Evolutionary conservation across 179 eudicot species (phyloP).

Genomic region (Vitellaria paradoxa): DNA sequence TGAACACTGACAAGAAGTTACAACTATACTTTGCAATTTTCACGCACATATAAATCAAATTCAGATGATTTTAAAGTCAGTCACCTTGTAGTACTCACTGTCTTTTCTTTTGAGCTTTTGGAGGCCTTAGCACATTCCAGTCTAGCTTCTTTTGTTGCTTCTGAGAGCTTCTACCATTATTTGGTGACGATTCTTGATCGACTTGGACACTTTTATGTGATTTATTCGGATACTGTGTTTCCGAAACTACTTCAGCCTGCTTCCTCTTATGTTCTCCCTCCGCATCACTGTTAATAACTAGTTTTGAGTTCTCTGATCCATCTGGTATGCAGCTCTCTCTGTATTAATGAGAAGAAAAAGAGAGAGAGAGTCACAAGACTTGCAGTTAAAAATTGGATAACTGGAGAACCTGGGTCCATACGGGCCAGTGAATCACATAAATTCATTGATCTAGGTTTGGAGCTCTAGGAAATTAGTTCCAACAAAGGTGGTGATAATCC

Average conservation of each 20-base stretch:
- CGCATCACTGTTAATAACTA: constrained; percentile 19
- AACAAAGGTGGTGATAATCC: no score
- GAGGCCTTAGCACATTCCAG: constrained; percentile 58
- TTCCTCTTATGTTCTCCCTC: constrained; percentile 54
- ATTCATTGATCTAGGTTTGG: not conserved
- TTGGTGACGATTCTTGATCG: constrained; percentile 37
- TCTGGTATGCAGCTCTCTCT: constrained; percentile 34
- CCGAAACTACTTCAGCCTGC: constrained; percentile 35
- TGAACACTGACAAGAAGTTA: not conserved
- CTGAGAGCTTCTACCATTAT: constrained; percentile 32
- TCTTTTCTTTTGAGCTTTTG: constrained; percentile 43
- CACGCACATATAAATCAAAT: not conserved
- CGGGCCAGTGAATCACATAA: not conserved
- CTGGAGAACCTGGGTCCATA: not conserved
- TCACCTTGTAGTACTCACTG: constrained; percentile 20
- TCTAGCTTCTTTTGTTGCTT: constrained; percentile 60
- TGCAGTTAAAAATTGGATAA: not conserved
- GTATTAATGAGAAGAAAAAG: constrained; percentile 11
- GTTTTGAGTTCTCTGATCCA: constrained; percentile 25
- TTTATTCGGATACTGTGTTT: constrained; percentile 38
- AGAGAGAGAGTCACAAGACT: not conserved
- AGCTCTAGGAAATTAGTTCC: no score
- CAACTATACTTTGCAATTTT: not conserved
- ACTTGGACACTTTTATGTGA: constrained; percentile 33
- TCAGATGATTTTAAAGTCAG: not conserved